A percentile compares a stretch with the other conserved stretches of the same genome.
These are phyloP conservation scores for Pseudomonodictys pantanalensis DNA, from an alignment of 495 filamentous ascomycete genomes.

Conservation along the genomic window DNA sequence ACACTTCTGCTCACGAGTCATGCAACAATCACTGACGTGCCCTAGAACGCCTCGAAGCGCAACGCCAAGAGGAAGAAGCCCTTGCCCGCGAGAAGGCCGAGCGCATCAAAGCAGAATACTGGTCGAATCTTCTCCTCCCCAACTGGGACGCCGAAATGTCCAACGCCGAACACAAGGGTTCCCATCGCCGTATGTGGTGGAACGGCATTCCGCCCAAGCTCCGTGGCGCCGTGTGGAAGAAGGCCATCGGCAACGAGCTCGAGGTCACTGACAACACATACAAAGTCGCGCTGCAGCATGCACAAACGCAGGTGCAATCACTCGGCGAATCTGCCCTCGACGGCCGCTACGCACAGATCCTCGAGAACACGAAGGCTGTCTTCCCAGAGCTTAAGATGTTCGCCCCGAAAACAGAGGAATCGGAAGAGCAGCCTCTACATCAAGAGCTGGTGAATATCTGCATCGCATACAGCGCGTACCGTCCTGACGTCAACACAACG, in stretches of 20 bases:
- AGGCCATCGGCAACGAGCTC: constrained; percentile 86
- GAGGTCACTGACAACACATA: constrained; percentile 73
- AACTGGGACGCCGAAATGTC: constrained; percentile 75
- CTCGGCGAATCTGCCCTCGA: constrained; percentile 42
- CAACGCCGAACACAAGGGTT: constrained; percentile 55
- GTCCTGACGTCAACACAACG: constrained; percentile 88
- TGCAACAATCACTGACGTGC: background rate
- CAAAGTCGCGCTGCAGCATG: constrained; percentile 71
- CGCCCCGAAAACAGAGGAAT: constrained; percentile 33
- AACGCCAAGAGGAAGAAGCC: constrained; percentile 48
- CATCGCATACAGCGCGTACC: constrained; percentile 88
- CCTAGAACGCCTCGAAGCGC: constrained; percentile 46
- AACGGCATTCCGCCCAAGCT: constrained; percentile 76
- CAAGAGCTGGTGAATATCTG: constrained; percentile 74
- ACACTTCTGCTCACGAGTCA: background rate
- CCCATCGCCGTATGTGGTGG: constrained; percentile 86
- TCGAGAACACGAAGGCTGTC: constrained; percentile 65
- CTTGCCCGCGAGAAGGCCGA: constrained; percentile 67
- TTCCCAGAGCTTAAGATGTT: constrained; percentile 86
- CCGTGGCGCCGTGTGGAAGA: constrained; percentile 79
- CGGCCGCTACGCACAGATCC: constrained; percentile 62
- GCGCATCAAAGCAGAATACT: constrained; percentile 63
- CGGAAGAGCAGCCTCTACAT: constrained; percentile 67
- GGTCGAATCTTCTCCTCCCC: constrained; percentile 84
- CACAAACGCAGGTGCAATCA: constrained; percentile 59